Base-by-base conservation (phyloP, 1,284 basidiomycete species). In the Cutaneotrichosporon dermatis region DNA sequence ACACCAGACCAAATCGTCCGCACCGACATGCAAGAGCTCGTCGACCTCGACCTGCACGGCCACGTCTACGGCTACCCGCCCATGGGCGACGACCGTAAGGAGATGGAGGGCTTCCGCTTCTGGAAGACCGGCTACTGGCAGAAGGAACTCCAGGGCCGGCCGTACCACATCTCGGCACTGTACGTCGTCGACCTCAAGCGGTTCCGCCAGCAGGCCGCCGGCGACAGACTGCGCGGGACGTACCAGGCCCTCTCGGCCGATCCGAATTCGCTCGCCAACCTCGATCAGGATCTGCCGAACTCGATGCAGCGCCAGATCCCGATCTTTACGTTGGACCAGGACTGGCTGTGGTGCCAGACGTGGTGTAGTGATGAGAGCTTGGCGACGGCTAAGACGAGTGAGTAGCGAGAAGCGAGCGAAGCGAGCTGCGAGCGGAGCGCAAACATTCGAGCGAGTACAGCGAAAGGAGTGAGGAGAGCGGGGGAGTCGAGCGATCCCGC, bases 101-200 rank as follows among this genome's bases (percentile, higher is more conserved):
- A 96, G 55, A 95, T 98, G 89, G 95, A 98, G 75, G 92, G 92
- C 0, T 98, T 93, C 82, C 83, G 95, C 16, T 98, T 99, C 81
- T 99, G 95, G 95, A 96, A 97, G 80, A 88, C 86, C 4, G 93
- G 90, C 0, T 95, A 95, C 75, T 95, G 92, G 93, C 87, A 84
- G 67, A 87, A 94, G 44, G 90, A 90, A 71, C 78, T 96, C 59
- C 79, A 82, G 54, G 92, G 89, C 0, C 79, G 82, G 58, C 89
- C 90, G 7, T 96, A 97, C 79, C 93, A 96, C 72, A 97, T 97
- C 76, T 58, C 56, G 4, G 92, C 96, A 0, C 80, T 99, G 1
- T 99, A 98, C 75, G 92, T 99, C 7, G 87, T 99, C 48, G 95
- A 99, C 76, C 84, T 99, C n/a, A 88, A 92, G 52, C 85, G 89